Evolutionary conservation across 108 stramenopile species (phyloP), one percentile per base, ranked within the genome.

Genomic region (Schizochytrium sp.): DNA sequence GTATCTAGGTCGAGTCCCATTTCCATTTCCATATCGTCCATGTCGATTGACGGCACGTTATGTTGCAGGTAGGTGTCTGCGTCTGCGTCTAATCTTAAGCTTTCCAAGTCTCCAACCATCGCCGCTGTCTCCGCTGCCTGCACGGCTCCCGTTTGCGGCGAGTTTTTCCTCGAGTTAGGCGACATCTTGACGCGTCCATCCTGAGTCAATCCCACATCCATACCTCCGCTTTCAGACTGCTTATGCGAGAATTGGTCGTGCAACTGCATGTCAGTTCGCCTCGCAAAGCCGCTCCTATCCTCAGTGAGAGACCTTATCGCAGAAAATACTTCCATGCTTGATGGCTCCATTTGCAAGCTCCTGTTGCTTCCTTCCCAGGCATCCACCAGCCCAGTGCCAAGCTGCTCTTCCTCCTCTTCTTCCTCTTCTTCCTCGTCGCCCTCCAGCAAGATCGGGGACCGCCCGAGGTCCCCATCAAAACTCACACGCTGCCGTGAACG

Each of bases 401-500:
- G 28, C 38, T 42, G 50, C 12, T 53, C 76, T 2, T 12, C 76
- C 53, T 83, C 15, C 0, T 83, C 76, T 13, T 83, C 76, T 47
- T 83, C 76, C 76, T 83, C 76, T 0, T 83, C 76, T 17, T 83
- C 76, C 76, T 83, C 76, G 53, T 55, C 28, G 17, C 53, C 76
- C 47, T 83, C 76, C 50, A 83, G 53, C 45, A 83, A 50, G 28
- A 83, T 55, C 50, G 50, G 76, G 15, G 50, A 72, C 42, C 72
- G 45, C n/a, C 28, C 76, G 10, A 83, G 8, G 15, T 83, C 76
- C 47, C 76, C 76, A 2, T 83, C 53, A 69, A 69, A 69, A 44
- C 64, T 69, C 64, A 69, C 64, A 44, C 76, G 47, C 5, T 46
- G 17, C 15, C 76, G 15, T 53, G 5, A 17, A 28, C 76, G 50